Evolutionary conservation across 768 basidiomycete genomes (phyloP), one percentile per base, ranked within the genome.

Genomic region (Sarcomyxa edulis): DNA sequence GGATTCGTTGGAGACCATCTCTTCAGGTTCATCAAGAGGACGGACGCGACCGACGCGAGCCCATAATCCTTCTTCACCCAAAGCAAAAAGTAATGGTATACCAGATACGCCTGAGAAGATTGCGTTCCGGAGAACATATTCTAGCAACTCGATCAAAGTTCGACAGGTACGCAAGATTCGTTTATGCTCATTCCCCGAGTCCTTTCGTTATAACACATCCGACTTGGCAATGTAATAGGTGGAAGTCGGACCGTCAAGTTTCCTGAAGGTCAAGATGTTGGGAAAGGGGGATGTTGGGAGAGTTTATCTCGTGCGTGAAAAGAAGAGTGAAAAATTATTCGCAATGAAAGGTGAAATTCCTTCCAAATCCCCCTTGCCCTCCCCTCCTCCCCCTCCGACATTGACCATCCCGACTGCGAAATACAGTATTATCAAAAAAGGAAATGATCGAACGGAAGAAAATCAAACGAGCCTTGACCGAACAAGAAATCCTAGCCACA

Each of bases 371-470:
- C 48, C 40, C 49, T 43, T 44, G 24, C 51, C 45, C 45, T 48
- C 42, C 28, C 45, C 42, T 55, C 45, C 45, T 48, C 42, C 28
- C 45, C 42, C 54, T 22, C 20, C 16, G 18, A 14, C 23, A 28
- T 28, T 39, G 37, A 39, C 19, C 48, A 52, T 52, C 62, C 53
- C 61, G 58, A 58, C 58, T 57, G 47, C 44, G 50, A 26, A 49
- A 56, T 58, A 42, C 60, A 95, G 96, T 99, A 16, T 71, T 99
- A 31, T 96, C 93, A 35, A 98, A 98, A 71, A 90, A 87, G 71
- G 96, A 99, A 71, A 98, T 99, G 95, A 94, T 99, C 61, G 92
- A 95, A 67, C 81, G 96, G 52, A 96, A 95, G 70, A 99, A 99
- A 73, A 95, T 99, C 69, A 99, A 99, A 62, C 81, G 96, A 45